Evolutionary conservation across 345 rosid genomes (phyloP).

Genomic region (Brassica rapa): DNA sequence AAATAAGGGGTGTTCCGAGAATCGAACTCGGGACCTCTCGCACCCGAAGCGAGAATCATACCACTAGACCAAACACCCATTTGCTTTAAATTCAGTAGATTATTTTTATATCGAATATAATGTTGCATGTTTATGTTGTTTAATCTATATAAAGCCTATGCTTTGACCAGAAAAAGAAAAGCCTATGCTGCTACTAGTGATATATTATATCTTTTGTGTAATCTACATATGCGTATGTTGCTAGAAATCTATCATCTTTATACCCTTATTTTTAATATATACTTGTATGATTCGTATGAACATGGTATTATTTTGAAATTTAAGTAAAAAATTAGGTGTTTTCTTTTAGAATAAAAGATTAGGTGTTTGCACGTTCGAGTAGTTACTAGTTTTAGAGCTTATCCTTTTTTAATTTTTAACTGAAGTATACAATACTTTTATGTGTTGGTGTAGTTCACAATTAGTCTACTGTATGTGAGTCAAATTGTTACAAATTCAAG

Average conservation of each 20-base stretch:
- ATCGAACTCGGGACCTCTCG: constrained; percentile 96
- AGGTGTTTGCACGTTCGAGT: not conserved
- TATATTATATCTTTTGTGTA: not conserved
- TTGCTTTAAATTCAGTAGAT: accelerated
- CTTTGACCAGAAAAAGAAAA: too few species aligned
- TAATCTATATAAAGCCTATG: too few species aligned
- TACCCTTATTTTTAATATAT: not conserved
- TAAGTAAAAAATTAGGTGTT: not conserved
- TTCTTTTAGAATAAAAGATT: too few species aligned
- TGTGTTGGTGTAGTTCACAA: not conserved
- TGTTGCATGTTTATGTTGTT: too few species aligned
- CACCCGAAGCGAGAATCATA: constrained; percentile 99
- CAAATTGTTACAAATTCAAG: not conserved
- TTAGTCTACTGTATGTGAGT: not conserved
- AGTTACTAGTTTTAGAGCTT: not conserved
- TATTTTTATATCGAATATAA: not conserved
- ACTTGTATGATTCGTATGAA: not conserved
- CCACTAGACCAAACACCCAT: constrained; percentile 94
- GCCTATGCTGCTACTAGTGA: not conserved
- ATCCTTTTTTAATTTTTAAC: not conserved
- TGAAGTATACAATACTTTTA: not conserved
- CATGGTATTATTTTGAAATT: not conserved
- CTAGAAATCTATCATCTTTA: not conserved
- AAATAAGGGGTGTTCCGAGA: constrained; percentile 74
- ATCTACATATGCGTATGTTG: not conserved